Base-by-base conservation (phyloP, 2,329 filamentous ascomycete species). In the Cladophialophora chaetospira region DNA sequence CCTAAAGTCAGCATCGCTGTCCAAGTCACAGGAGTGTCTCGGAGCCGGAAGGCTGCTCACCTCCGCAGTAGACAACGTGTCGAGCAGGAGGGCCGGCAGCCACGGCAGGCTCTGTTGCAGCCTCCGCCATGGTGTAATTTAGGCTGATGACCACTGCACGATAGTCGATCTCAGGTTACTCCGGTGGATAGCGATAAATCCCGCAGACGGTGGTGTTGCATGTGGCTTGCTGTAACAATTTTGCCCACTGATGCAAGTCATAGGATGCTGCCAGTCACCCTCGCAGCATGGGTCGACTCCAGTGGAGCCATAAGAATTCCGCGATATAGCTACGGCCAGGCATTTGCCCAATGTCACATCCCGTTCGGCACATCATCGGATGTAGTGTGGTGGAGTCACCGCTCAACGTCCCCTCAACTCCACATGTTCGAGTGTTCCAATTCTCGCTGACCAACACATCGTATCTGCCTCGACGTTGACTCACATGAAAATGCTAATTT, bases 21-120 rank as follows among this genome's bases (percentile, higher is more conserved):
- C 28, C 25, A 10, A 11, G 11, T 29, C 48, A 29, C 25, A 31
- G 10, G 48, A 21, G 13, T 23, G 35, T 49, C 23, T 33, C 38
- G 31, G 25, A 43, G 47, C 36, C 28, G 33, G 10, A 40, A 29
- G 38, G 44, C 40, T 42, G 69, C 77, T 68, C 68, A 83, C 82
- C 79, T 74, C 82, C 84, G 70, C 84, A 87, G 69, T 87, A 87
- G 51, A 81, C 69, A 58, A 86, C 73, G 48, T 79, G 73, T 66
- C 79, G 78, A n/a, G 83, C 78, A 68, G 74, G 77, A 51, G 74
- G 70, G 60, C 77, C 76, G 23, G 66, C 62, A 51, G 35, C 15
- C 17, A 26, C 25, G 29, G 35, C 36, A 21, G 73, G 68, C 36
- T 57, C 63, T 43, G 65, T 61, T 62, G 71, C 72, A 26, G 55